Conservation (phyloP, 2,329 filamentous ascomycete species). For the Paraphaeosphaeria minitans region DNA sequence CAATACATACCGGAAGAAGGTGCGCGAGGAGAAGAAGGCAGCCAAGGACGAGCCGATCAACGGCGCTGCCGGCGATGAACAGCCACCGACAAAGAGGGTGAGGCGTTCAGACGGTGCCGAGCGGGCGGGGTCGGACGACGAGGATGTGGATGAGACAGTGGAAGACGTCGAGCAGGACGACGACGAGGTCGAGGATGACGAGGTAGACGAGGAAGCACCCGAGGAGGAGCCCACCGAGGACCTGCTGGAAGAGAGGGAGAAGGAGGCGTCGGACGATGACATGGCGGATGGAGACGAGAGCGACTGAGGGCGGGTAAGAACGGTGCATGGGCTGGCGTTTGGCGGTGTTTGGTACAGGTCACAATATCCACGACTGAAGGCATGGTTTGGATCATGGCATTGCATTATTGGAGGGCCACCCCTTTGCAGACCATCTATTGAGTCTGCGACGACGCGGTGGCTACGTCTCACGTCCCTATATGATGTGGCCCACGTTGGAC, state of each 20-base stretch:
- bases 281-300: conserved; percentile 62
- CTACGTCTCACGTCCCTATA: neutral
- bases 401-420: neutral
- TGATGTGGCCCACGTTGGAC: neutral
- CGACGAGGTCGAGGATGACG: conserved; percentile 59
- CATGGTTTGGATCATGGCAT: neutral
- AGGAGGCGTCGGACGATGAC: conserved; percentile 51
- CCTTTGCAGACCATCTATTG: neutral
- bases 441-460: neutral
- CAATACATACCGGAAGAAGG: conserved; percentile 72
- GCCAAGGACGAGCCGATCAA: conserved; percentile 25
- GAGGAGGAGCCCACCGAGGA: conserved; percentile 57
- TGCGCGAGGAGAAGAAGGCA: conserved; percentile 65
- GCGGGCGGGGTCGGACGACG: conserved; percentile 41
- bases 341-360: conserved; percentile 19
- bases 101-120: conserved; percentile 45
- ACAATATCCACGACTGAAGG: conserved; percentile 5
- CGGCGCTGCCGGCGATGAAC: conserved; percentile 48
- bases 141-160: conserved; percentile 48
- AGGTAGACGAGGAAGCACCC: conserved; percentile 60
- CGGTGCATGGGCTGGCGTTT: conserved; percentile 39
- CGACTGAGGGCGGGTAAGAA: conserved; percentile 29
- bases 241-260: conserved; percentile 51
- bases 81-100: conserved; percentile 58
- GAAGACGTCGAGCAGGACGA: conserved; percentile 56